Evolutionary conservation across 305 asterid species (phyloP), one percentile per base, ranked within the genome.

Genomic region (Solanum hybrid): DNA sequence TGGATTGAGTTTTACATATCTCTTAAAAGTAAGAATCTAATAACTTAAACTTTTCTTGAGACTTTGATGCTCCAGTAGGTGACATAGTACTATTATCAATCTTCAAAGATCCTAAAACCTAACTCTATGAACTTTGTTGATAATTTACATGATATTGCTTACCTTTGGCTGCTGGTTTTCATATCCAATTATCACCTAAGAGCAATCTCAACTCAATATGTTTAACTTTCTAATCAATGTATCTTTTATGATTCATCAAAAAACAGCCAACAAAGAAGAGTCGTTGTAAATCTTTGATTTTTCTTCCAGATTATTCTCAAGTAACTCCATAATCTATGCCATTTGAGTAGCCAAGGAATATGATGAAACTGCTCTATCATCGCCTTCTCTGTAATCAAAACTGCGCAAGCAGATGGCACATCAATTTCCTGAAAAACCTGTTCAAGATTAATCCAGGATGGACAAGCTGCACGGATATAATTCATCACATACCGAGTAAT

Each of bases 121-220:
- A 95, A 78, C 95, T 93, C 99, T 98, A 95, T 0, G 98, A 95
- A 81, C 98, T 94, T 87, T 98, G 91, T 56, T 95, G 97, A 90
- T 97, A 97, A 90, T 92, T 95, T 89, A 90, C 94, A 85, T 93
- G 98, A 91, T 93, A 94, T 91, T 94, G 98, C 92, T 94, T 94
- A 51, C 94, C 91, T 91, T 97, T 96, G 1, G 99, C 94, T 2
- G 90, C 56, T 89, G 94, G 98, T 88, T 97, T 97, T 91, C 94
- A 90, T 36, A 95, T 91, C 98, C 99, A 97, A 92, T 95, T 96
- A 87, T 95, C 97, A 2, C 98, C 98, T 60, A 96, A 91, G 2
- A 96, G 95, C 1, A 93, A 87, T 32, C 98, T 98, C 92, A 97
- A 72, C 89, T 97, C 99, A 7, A 91, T 60, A 60, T 60, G 27